Evolutionary conservation across 2,329 filamentous ascomycete genomes (phyloP).

Genomic region (Sclerotinia subarctica): DNA sequence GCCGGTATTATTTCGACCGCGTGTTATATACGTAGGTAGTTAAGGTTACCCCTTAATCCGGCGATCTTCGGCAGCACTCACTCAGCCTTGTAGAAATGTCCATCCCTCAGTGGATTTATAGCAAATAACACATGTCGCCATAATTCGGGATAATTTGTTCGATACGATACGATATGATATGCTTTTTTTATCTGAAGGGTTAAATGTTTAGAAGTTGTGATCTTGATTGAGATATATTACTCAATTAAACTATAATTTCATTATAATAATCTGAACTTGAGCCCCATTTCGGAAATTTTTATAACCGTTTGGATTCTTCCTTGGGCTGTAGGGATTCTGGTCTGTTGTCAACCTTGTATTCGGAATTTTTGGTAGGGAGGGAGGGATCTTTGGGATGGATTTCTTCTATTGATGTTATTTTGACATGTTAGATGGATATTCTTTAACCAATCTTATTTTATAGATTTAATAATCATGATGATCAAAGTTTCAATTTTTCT

Average conservation of each 20-base stretch:
- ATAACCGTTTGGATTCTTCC: not conserved
- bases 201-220: too few relatives aligned
- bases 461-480: not conserved
- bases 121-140: not conserved
- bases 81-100: constrained; percentile 4
- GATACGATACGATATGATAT: not conserved
- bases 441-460: not conserved
- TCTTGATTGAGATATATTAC: not conserved
- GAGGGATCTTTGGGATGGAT: not conserved
- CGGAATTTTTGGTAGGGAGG: not conserved
- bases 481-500: not conserved
- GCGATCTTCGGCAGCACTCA: not conserved
- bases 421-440: not conserved
- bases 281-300: not conserved
- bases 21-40: not conserved
- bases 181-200: not conserved
- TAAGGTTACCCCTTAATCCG: not conserved
- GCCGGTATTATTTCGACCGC: not conserved
- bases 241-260: not conserved
- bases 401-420: not conserved
- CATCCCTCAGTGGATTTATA: not conserved
- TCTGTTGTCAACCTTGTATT: not conserved
- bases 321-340: too few relatives aligned
- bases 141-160: not conserved
- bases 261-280: not conserved